Conservation (phyloP, 805 yeast species). For the Zygoascus flipseniorum region DNA sequence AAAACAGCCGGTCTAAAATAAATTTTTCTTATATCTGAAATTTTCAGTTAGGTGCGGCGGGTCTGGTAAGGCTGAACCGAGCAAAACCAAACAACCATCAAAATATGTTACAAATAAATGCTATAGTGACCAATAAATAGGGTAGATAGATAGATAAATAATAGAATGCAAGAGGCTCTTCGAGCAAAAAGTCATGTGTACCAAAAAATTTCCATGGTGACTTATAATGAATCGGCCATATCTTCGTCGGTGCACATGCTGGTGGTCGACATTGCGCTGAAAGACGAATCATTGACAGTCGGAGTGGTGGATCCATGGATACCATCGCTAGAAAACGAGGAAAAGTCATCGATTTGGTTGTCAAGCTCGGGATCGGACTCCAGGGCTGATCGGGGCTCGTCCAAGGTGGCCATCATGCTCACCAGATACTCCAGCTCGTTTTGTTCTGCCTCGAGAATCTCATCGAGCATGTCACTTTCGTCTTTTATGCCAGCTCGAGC, state of each 20-base stretch:
- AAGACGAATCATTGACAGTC: background rate
- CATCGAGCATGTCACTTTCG: background rate
- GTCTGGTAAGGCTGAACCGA: background rate
- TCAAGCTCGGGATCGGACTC: background rate
- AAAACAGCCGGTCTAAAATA: background rate
- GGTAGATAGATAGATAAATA: background rate
- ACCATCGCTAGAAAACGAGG: background rate
- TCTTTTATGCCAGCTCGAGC: background rate
- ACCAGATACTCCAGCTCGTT: background rate
- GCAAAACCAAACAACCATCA: background rate
- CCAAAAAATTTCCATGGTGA: no score
- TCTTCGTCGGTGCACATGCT: background rate
- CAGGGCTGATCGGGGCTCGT: background rate
- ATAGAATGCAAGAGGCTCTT: background rate
- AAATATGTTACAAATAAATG: background rate
- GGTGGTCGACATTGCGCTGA: background rate
- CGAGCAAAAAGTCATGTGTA: no score
- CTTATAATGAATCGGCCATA: background rate
- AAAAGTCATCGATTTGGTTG: background rate
- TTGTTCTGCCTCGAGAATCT: background rate
- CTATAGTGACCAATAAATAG: background rate
- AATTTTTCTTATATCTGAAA: background rate
- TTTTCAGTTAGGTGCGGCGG: background rate
- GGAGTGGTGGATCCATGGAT: conserved; percentile 1
- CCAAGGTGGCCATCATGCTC: background rate